These are phyloP conservation scores for Cadophora sp. DNA, from an alignment of 2,329 filamentous ascomycete species.

Conservation along the genomic window DNA sequence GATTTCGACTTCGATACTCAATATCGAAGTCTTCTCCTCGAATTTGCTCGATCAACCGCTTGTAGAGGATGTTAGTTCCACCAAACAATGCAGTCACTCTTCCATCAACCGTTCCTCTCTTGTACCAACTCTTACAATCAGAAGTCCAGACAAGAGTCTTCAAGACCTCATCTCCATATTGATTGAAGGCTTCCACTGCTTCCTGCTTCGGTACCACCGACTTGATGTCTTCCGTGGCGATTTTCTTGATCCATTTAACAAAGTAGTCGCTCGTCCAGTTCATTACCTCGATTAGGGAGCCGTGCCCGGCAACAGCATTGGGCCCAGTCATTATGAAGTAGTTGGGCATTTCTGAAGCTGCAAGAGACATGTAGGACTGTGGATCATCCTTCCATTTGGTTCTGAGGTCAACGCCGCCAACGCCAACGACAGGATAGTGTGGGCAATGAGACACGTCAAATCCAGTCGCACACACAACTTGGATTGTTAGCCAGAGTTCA, in stretches of 20 bases:
- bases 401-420: conserved; percentile 16
- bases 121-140: conserved; percentile 40
- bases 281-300: conserved; percentile 41
- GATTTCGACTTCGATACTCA: too few species aligned
- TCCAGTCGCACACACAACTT: conserved; percentile 44
- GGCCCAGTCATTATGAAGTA: conserved; percentile 40
- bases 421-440: conserved; percentile 33
- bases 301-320: conserved; percentile 38
- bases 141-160: conserved; percentile 37
- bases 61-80: conserved; percentile 36
- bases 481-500: too few species aligned
- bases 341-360: conserved; percentile 28
- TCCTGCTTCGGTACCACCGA: conserved; percentile 51
- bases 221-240: conserved; percentile 46
- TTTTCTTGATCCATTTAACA: conserved; percentile 44
- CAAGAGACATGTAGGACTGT: conserved; percentile 30
- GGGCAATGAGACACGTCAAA: conserved; percentile 38
- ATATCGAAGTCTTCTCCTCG: too few species aligned
- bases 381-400: conserved; percentile 40
- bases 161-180: conserved; percentile 45
- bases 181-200: conserved; percentile 41
- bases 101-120: conserved; percentile 46
- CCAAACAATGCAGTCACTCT: conserved; percentile 53
- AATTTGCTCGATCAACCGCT: too few species aligned
- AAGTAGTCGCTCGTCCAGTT: conserved; percentile 47